These are phyloP conservation scores for Penicillium aurantiogriseum DNA, from an alignment of 2,329 filamentous ascomycete genomes.

Conservation along the genomic window DNA sequence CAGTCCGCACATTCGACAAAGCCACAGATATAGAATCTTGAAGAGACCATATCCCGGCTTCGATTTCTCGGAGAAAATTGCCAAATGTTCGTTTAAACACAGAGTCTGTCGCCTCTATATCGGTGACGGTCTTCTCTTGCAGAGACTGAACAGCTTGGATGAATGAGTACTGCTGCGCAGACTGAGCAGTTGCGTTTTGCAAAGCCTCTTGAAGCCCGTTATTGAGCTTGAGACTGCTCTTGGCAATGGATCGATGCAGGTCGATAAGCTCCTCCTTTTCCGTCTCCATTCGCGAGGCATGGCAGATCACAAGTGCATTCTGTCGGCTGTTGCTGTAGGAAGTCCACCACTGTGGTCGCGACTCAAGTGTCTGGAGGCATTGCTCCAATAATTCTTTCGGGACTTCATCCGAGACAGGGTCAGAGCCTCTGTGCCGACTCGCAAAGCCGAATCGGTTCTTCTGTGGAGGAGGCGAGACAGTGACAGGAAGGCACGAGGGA, in stretches of 20 bases:
- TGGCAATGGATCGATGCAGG: slow-evolving; percentile 39
- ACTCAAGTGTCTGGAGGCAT: slow-evolving; percentile 56
- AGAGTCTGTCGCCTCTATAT: slow-evolving; percentile 34
- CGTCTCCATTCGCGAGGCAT: slow-evolving; percentile 57
- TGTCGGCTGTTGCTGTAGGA: slow-evolving; percentile 63
- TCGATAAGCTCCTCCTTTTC: slow-evolving; percentile 52
- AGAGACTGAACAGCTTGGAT: slow-evolving; percentile 31
- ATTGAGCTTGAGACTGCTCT: slow-evolving; percentile 38
- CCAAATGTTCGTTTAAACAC: slow-evolving; percentile 25
- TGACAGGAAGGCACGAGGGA: slow-evolving; percentile 51
- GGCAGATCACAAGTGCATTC: slow-evolving; percentile 62
- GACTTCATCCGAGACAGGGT: slow-evolving; percentile 15
- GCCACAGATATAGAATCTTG: slow-evolving; percentile 21
- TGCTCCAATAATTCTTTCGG: slow-evolving; percentile 39
- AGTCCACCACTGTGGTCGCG: slow-evolving; percentile 59
- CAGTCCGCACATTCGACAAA: slow-evolving; percentile 20
- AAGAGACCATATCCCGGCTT: slow-evolving; percentile 24
- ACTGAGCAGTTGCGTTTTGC: slow-evolving; percentile 29
- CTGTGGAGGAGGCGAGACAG: slow-evolving; percentile 40
- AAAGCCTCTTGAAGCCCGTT: slow-evolving; percentile 37
- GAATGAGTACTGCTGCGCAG: slow-evolving; percentile 36
- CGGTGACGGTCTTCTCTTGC: slow-evolving; percentile 29
- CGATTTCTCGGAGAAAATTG: slow-evolving; percentile 27
- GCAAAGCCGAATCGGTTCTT: slow-evolving; percentile 24
- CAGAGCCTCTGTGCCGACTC: slow-evolving; percentile 22